These are phyloP conservation scores for Malus hybrid DNA, from an alignment of 331 rosid genomes.

Conservation along the genomic window DNA sequence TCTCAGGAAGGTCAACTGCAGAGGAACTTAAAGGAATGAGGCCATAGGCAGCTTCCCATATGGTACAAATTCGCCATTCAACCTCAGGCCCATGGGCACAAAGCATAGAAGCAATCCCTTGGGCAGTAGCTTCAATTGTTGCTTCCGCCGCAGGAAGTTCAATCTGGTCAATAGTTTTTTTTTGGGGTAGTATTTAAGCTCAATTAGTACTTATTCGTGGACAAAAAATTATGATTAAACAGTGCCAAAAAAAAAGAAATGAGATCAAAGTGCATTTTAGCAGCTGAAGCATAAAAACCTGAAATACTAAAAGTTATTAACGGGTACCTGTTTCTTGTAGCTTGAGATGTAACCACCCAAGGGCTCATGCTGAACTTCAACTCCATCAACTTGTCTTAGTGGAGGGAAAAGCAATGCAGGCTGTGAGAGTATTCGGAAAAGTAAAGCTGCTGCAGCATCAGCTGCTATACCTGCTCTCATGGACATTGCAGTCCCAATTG, in stretches of 20 bases:
- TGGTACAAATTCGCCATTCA: slow-evolving; percentile 97
- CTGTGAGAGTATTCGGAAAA: slow-evolving; percentile 87
- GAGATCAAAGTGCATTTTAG: background rate
- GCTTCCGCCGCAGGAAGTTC: slow-evolving; percentile 94
- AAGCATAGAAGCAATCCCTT: slow-evolving; percentile 93
- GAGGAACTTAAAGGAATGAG: slow-evolving; percentile 85
- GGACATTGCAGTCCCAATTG: slow-evolving; percentile 96
- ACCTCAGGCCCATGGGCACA: slow-evolving; percentile 99
- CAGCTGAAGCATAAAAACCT: background rate
- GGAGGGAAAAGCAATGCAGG: slow-evolving; percentile 96
- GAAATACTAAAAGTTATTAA: background rate
- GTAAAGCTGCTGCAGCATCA: slow-evolving; percentile 95
- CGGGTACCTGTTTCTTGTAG: slow-evolving; percentile 70
- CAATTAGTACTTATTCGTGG: background rate
- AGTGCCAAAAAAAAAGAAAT: background rate
- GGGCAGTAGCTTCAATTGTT: slow-evolving; percentile 92
- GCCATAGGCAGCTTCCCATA: slow-evolving; percentile 98
- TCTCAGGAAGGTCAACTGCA: slow-evolving; percentile 91
- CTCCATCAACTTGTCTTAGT: slow-evolving; percentile 81
- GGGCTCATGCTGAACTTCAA: slow-evolving; percentile 72
- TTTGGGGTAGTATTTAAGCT: background rate
- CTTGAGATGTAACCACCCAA: slow-evolving; percentile 62
- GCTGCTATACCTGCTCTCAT: slow-evolving; percentile 95
- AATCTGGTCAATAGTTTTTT: slow-evolving; percentile 37
- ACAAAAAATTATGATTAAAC: background rate